Evolutionary conservation across 2,329 filamentous ascomycete genomes (phyloP), one percentile per base, ranked within the genome.

Genomic region (Xylaria sp.): DNA sequence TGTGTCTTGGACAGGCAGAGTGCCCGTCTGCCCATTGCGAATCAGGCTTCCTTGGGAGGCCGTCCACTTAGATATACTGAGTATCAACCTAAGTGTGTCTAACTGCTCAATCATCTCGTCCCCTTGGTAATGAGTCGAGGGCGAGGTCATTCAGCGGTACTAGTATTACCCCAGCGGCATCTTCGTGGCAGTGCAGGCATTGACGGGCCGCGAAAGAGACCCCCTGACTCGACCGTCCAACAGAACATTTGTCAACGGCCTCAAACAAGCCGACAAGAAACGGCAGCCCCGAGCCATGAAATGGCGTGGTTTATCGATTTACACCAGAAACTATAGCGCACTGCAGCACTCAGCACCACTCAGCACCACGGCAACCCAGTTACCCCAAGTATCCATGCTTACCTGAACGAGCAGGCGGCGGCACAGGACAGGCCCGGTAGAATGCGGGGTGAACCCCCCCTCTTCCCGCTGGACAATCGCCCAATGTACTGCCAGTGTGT

Each of bases 371-470:
- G n/a, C n/a, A n/a, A n/a, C 31, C 10, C 25, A 56, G 28, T 23
- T 37, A 37, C 34, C 10, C 34, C 34, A 37, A 18, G 13, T 6
- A n/a, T 4, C 15, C 15, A 8, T 18, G 18, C 41, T 46, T 46
- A 20, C 57, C 34, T 48, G 51, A 56, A 52, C 51, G 56, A 56
- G 44, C 50, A 65, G 57, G 56, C 31, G 58, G 63, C 57, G 55
- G 39, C 6, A 65, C 48, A 65, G 48, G 48, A 28, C 34, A 37
- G 34, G 34, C 7, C 65, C 64, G 67, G 64, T 54, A 70, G 52
- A 67, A 65, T 70, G 67, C 52, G 67, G 70, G 58, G 13, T 59
- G 37, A 18, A 37, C 13, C 52, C 50, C 67, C 67, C 63, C 67
- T 72, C 54, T 55, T 44, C 55, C 51, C 41, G 50, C 51, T 18